phyloP scores from a whole-genome alignment of 345 rosid genomes.

The Salix suchowensis region DNA sequence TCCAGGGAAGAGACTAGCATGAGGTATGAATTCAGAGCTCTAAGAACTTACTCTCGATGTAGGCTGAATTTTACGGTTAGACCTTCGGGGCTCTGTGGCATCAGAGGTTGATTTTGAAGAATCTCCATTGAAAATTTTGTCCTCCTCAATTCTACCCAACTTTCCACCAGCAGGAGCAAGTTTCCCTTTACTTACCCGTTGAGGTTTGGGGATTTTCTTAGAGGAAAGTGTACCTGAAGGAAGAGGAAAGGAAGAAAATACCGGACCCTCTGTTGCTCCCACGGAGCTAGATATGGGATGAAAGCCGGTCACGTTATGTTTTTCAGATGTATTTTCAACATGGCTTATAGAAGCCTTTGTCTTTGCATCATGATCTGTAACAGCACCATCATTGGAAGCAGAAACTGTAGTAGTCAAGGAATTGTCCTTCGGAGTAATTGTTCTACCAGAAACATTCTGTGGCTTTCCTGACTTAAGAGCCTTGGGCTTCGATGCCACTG shows the following conservation, averaged over 20 bases:
- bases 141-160: constrained; percentile 31
- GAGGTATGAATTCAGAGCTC: neutral
- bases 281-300: constrained; percentile 39
- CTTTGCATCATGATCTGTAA: constrained; percentile 36
- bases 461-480: constrained; percentile 53
- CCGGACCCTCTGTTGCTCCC: constrained; percentile 43
- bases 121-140: constrained; percentile 32
- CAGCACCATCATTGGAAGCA: constrained; percentile 31
- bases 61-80: constrained; percentile 89
- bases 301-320: constrained; percentile 29
- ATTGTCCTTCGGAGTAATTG: constrained; percentile 43
- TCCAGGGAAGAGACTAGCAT: neutral
- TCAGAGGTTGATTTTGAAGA: constrained; percentile 41
- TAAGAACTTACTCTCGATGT: constrained; percentile 78
- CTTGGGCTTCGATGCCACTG: constrained; percentile 49
- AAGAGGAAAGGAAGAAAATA: constrained; percentile 45
- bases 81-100: constrained; percentile 78
- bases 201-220: constrained; percentile 32
- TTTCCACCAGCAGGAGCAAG: constrained; percentile 20
- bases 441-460: constrained; percentile 41
- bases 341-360: constrained; percentile 36
- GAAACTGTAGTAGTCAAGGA: constrained; percentile 28
- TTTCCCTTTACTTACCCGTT: constrained; percentile 20
- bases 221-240: constrained; percentile 32
- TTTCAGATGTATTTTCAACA: constrained; percentile 37